phyloP scores from a whole-genome alignment of 208 protist genomes.

The Acanthamoeba rhysodes region DNA sequence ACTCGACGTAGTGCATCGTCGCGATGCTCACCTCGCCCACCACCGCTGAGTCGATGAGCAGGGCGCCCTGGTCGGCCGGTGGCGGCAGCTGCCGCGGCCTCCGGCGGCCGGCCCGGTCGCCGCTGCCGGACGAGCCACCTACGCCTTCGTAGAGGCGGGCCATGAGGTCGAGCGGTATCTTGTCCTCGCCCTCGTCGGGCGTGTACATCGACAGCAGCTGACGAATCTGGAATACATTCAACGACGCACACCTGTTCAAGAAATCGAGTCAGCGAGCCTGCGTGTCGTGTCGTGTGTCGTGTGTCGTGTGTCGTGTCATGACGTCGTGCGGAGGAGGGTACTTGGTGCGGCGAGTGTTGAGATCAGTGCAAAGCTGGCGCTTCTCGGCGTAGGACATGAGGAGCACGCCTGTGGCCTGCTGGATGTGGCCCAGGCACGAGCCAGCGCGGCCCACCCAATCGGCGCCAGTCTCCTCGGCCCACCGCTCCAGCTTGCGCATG shows the following conservation, averaged over 20 bases:
- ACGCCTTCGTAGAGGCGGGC: slow-evolving; percentile 21
- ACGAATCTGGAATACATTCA: slow-evolving; percentile 73
- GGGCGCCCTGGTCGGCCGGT: background rate
- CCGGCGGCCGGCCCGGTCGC: background rate
- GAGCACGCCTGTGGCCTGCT: slow-evolving; percentile 41
- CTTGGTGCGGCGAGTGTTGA: slow-evolving; percentile 23
- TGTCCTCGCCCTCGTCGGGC: slow-evolving; percentile 48
- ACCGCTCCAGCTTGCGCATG: slow-evolving; percentile 61
- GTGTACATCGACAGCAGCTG: slow-evolving; percentile 75
- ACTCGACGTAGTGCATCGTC: slow-evolving; percentile 72
- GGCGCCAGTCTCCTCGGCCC: slow-evolving; percentile 60
- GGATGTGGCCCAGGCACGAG: slow-evolving; percentile 21
- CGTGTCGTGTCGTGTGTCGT: no score
- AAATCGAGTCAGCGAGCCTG: background rate
- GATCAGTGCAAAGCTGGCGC: slow-evolving; percentile 33
- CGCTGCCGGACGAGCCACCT: background rate
- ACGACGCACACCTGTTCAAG: slow-evolving; percentile 11
- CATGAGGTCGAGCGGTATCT: slow-evolving; percentile 55
- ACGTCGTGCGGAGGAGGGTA: background rate
- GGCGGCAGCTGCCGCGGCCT: background rate
- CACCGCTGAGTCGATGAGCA: slow-evolving; percentile 49
- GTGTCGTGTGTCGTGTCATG: background rate
- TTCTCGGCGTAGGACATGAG: slow-evolving; percentile 55
- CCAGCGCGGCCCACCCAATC: slow-evolving; percentile 54
- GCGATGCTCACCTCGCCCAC: slow-evolving; percentile 54